phyloP scores from a whole-genome alignment of 108 stramenopile genomes.

The Fistulifera solaris region DNA sequence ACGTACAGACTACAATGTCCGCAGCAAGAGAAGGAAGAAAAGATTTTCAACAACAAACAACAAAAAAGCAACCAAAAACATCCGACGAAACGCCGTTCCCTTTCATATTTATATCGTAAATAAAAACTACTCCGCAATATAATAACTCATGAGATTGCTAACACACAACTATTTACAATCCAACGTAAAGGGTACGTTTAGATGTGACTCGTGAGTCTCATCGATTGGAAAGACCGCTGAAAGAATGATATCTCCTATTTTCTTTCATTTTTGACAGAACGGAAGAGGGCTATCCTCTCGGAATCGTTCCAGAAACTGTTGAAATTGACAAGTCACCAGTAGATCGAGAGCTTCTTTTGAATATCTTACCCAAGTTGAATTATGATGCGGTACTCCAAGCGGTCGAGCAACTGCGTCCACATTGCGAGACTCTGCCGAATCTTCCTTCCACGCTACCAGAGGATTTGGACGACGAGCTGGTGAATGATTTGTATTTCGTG shows the following conservation, averaged over 20 bases:
- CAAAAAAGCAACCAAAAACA: too few relatives aligned
- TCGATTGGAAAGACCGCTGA: too few relatives aligned
- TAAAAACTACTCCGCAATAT: not conserved
- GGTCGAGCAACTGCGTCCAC: slow-evolving; percentile 26
- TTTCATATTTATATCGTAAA: not conserved
- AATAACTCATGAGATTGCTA: not conserved
- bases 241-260: too few relatives aligned
- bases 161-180: slow-evolving; percentile 6
- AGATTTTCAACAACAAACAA: not conserved
- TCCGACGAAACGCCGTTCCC: not conserved
- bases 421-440: not conserved
- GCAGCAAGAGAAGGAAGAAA: not conserved
- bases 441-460: not conserved
- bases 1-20: not conserved
- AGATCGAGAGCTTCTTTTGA: slow-evolving; percentile 48
- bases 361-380: slow-evolving; percentile 59
- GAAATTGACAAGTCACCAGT: slow-evolving; percentile 56
- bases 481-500: slow-evolving; percentile 49
- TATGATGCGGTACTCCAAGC: slow-evolving; percentile 47
- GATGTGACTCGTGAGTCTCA: not conserved
- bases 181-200: slow-evolving; percentile 3
- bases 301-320: slow-evolving; percentile 54
- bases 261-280: slow-evolving; percentile 27
- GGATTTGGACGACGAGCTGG: slow-evolving; percentile 15
- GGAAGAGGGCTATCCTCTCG: slow-evolving; percentile 72